These are phyloP conservation scores for Mycena capillaripes DNA, from an alignment of 768 basidiomycete species.

Conservation along the genomic window DNA sequence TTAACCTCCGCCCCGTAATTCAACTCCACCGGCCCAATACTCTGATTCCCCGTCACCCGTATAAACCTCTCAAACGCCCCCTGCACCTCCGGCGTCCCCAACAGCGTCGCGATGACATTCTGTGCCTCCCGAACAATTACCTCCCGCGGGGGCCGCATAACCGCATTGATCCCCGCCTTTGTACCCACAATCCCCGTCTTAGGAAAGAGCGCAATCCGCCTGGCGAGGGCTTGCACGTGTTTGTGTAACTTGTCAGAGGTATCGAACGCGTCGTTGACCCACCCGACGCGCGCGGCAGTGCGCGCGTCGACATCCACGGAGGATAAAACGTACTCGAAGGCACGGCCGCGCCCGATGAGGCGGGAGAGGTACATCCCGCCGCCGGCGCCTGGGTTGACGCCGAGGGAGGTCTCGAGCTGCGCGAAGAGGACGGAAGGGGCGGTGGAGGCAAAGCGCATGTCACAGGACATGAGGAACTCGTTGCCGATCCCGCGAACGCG, in stretches of 20 bases:
- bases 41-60: background rate
- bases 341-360: conserved; percentile 11
- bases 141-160: background rate
- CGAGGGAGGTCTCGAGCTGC: conserved; percentile 17
- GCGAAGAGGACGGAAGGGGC: conserved; percentile 1
- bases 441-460: conserved; percentile 11
- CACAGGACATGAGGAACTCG: conserved; percentile 2
- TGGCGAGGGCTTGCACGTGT: background rate
- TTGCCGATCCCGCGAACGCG: background rate
- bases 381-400: conserved; percentile 11
- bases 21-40: no score
- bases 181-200: background rate
- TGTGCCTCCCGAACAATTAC: background rate
- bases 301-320: conserved; percentile 4
- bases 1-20: no score
- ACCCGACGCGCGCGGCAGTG: conserved; percentile 13
- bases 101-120: background rate
- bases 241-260: background rate
- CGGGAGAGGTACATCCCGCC: conserved; percentile 13
- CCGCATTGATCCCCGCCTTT: background rate
- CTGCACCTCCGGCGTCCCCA: background rate
- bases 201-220: conserved; percentile 19
- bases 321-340: conserved; percentile 9
- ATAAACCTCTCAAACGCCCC: background rate
- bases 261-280: conserved; percentile 13